phyloP scores from a whole-genome alignment of 2,329 filamentous ascomycete species.

The Ophiostoma pallidulum region DNA sequence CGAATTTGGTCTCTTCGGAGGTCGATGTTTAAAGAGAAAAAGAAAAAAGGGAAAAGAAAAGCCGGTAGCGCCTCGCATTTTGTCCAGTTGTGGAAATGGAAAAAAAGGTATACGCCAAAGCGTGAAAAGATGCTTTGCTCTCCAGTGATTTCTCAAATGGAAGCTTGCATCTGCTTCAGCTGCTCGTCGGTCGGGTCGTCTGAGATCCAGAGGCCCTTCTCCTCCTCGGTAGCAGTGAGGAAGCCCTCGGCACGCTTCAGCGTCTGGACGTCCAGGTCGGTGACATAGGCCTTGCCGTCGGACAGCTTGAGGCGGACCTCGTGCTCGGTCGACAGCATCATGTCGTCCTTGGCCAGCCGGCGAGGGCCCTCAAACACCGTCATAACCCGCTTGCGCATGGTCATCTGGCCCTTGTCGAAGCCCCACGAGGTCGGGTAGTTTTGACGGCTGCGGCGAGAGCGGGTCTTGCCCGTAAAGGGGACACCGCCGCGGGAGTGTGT shows the following conservation, averaged over 20 bases:
- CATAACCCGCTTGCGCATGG: conserved; percentile 94
- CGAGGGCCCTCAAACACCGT: conserved; percentile 84
- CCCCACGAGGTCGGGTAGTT: conserved; percentile 94
- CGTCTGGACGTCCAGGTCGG: conserved; percentile 86
- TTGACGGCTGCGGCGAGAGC: conserved; percentile 80
- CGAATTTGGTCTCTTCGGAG: background rate
- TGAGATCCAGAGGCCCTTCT: conserved; percentile 76
- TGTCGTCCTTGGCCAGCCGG: conserved; percentile 92
- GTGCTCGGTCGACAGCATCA: conserved; percentile 94
- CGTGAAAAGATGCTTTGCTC: too few relatives aligned
- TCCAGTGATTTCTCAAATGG: too few relatives aligned
- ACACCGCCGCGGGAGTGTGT: conserved; percentile 71
- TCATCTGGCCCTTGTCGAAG: conserved; percentile 86
- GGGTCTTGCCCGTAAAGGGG: conserved; percentile 42
- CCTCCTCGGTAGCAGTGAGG: conserved; percentile 67
- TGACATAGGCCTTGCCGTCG: conserved; percentile 72
- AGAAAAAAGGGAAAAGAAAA: background rate
- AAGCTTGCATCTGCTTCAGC: conserved; percentile 41
- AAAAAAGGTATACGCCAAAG: background rate
- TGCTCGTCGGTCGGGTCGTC: conserved; percentile 59
- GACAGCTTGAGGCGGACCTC: conserved; percentile 80
- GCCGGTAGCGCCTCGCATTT: background rate
- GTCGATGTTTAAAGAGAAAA: background rate
- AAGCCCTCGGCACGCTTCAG: conserved; percentile 81
- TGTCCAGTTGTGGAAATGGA: background rate